Base-by-base conservation (phyloP, 805 yeast genomes). In the Sungouiozyma intestinalis region DNA sequence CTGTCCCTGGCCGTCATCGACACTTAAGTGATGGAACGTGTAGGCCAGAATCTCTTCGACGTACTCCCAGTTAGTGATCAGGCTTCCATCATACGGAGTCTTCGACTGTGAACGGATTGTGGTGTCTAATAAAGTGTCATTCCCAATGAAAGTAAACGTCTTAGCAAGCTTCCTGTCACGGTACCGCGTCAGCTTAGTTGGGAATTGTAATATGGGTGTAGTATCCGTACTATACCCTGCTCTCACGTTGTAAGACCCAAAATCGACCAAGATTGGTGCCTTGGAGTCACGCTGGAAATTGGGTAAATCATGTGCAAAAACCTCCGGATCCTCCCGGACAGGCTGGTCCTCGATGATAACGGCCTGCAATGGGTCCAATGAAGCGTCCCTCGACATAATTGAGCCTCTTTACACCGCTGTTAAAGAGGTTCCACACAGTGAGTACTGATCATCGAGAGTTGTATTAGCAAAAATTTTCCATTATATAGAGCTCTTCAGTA, bases 1-100 rank as follows among this genome's bases (percentile, higher is more conserved):
- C 2, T n/a, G n/a, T n/a, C 68, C 57, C n/a, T n/a, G n/a, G n/a
- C n/a, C 29, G 1, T 76, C 74, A 2, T 62, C 49, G 2, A 86
- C 92, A 3, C 90, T 82, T 38, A 90, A 55, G 58, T 85, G 94
- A 46, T 77, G 73, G 57, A 92, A 81, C 0, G 87, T 69, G 56
- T 87, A 92, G 61, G 90, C 97, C 39, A 92, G 58, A 40, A 90
- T 74, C 44, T 71, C 74, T 58, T 92, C 98, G 2, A 81, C 73
- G 44, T 80, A 74, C 44, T 92, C 97, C 97, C 97, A 94, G 59
- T 88, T 94, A 19, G 94, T 80, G 31, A 92, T 68, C 50, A 86
- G 66, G 3, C 85, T 74, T 0, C 95, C 95, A 60, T 92, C 98
- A 56, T 74, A 90, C 0, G 97, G 95, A 3, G 85, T 68, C 52